Evolutionary conservation across 1,284 basidiomycete genomes (phyloP).

Genomic region (Ustilago vetiveriae): DNA sequence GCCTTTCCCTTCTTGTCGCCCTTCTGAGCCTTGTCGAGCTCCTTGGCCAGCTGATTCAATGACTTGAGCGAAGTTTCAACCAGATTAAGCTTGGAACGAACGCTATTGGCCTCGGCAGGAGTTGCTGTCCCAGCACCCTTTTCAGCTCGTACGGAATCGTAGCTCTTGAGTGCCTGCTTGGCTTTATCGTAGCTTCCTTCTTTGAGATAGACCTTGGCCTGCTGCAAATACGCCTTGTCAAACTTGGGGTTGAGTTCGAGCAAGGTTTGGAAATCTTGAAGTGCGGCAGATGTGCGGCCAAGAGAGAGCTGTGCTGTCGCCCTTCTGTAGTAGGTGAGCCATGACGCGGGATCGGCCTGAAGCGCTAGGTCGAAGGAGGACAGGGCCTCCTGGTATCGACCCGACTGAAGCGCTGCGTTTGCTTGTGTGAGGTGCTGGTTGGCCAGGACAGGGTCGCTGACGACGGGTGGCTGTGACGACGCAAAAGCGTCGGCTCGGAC

Average conservation of each 20-base stretch:
- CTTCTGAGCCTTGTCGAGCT: constrained; percentile 48
- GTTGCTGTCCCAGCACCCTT: constrained; percentile 15
- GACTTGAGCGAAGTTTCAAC: constrained; percentile 41
- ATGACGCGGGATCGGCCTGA: constrained; percentile 52
- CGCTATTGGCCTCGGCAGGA: constrained; percentile 21
- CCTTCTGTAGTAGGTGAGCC: constrained; percentile 63
- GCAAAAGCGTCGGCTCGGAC: constrained; percentile 22
- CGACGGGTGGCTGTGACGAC: constrained; percentile 1
- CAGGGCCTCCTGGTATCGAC: constrained; percentile 56
- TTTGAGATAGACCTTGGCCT: constrained; percentile 58
- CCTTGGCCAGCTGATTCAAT: constrained; percentile 41
- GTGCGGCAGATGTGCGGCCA: constrained; percentile 58
- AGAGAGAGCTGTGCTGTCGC: constrained; percentile 64
- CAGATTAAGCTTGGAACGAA: constrained; percentile 37
- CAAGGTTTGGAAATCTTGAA: constrained; percentile 56
- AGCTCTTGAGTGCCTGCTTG: constrained; percentile 34
- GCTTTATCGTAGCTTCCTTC: constrained; percentile 61
- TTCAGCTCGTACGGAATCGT: constrained; percentile 23
- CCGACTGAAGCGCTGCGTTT: constrained; percentile 55
- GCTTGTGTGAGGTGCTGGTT: constrained; percentile 49
- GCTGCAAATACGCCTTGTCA: constrained; percentile 60
- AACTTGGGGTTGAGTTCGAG: constrained; percentile 61
- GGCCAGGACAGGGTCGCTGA: constrained; percentile 23
- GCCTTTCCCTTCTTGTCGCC: constrained; percentile 35
- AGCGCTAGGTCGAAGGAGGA: constrained; percentile 57